A percentile compares a stretch with the other conserved stretches of the same genome.
Evolutionary conservation across 768 basidiomycete genomes (phyloP).

Genomic region (Porphyrellus cyaneotinctus): DNA sequence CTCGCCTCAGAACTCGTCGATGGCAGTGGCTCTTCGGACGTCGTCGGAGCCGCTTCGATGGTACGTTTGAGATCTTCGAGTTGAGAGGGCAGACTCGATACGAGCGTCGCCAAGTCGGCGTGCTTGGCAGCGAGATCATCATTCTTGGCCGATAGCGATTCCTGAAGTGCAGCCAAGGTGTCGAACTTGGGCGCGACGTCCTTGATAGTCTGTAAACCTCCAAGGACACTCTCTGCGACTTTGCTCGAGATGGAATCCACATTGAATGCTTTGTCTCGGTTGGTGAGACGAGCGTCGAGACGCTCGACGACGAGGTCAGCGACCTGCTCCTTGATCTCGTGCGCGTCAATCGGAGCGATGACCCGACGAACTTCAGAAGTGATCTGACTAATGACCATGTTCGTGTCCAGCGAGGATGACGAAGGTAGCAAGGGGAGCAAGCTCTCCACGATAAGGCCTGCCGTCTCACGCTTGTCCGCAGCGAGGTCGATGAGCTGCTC

Average conservation of each 20-base stretch:
- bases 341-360: conserved; percentile 74
- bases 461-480: conserved; percentile 86
- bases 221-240: conserved; percentile 51
- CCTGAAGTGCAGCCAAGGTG: conserved; percentile 40
- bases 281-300: conserved; percentile 73
- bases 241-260: conserved; percentile 53
- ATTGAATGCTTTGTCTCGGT: conserved; percentile 69
- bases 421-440: conserved; percentile 62
- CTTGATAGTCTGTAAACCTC: conserved; percentile 39
- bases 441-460: conserved; percentile 70
- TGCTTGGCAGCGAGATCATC: conserved; percentile 38
- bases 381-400: conserved; percentile 54
- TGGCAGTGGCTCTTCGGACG: conserved; percentile 17
- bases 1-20: conserved; percentile 12
- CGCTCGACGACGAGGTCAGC: conserved; percentile 86
- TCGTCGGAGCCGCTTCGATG: conserved; percentile 33
- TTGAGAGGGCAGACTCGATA: conserved; percentile 47
- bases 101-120: conserved; percentile 35
- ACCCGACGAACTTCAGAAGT: conserved; percentile 66
- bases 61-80: conserved; percentile 43
- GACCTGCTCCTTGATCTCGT: conserved; percentile 86
- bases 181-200: conserved; percentile 40
- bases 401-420: conserved; percentile 44
- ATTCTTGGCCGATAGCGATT: conserved; percentile 37
- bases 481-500: conserved; percentile 86